Evolutionary conservation across 495 filamentous ascomycete species (phyloP), one percentile per base, ranked within the genome.

Genomic region (Astrocystis sublimbata): DNA sequence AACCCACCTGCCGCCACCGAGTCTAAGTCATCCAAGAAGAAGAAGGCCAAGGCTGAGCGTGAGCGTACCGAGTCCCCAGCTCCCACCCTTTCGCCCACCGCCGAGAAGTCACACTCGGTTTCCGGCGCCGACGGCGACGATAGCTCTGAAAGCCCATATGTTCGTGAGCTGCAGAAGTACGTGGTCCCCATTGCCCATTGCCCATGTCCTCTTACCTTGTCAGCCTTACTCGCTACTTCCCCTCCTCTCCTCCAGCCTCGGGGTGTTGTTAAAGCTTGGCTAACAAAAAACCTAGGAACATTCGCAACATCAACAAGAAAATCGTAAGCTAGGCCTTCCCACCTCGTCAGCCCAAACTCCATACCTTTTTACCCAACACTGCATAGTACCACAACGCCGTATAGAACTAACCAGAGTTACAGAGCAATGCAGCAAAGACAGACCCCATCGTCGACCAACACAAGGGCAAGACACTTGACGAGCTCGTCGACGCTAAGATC

Each of bases 291-390:
- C 54, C 26, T 69, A 96, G 92, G 81, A 88, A 80, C 75, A 87
- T 96, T 68, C 92, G 93, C 70, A 93, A 90, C 71, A 75, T 91
- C 49, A 84, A 84, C 73, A 97, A 97, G 81, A 96, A 94, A 78
- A 83, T 96, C 65, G 91, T 94, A 78, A 75, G 90, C 80, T 19
- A 9, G 52, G 23, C 45, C 35, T 10, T 21, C 46, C n/a, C 28
- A 47, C 55, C 63, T 60, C 52, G 61, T 60, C n/a, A 51, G 61
- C 4, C 15, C 30, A 26, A 58, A 19, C 4, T 43, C 26, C 10
- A 33, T 40, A 33, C n/a, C 26, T 45, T 15, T 12, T 19, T 28
- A 21, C 30, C 28, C 26, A 7, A 6, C 41, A 17, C 21, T 4
- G 26, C 19, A n/a, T 38, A 13, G 13, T 3, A 8, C 51, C 1